phyloP scores from a whole-genome alignment of 768 basidiomycete genomes.

The Clitopilus hobsonii region DNA sequence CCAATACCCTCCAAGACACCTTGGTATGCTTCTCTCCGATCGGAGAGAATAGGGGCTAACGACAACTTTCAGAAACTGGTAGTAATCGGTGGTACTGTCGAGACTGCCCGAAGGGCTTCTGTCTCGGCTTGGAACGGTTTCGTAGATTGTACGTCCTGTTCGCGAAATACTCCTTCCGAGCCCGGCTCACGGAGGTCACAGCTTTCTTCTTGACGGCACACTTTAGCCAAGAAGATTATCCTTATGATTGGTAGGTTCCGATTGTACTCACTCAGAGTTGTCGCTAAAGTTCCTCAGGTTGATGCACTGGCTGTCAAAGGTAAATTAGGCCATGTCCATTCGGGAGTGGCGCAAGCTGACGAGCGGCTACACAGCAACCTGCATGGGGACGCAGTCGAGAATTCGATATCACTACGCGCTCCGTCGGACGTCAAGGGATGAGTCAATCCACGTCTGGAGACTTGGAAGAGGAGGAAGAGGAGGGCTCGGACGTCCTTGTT shows the following conservation, averaged over 20 bases:
- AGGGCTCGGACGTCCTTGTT: constrained; percentile 50
- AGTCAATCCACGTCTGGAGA: constrained; percentile 70
- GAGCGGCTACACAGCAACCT: constrained; percentile 58
- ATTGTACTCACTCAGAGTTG: constrained; percentile 43
- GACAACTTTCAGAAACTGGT: constrained; percentile 65
- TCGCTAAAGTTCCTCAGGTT: constrained; percentile 79
- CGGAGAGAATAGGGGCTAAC: constrained; percentile 7
- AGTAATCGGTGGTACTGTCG: constrained; percentile 85
- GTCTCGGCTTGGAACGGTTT: constrained; percentile 88
- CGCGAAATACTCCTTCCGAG: not conserved
- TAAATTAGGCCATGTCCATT: not conserved
- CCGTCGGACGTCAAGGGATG: constrained; percentile 59
- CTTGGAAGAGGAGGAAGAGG: constrained; percentile 55
- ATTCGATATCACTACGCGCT: constrained; percentile 85
- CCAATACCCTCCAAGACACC: constrained; percentile 73
- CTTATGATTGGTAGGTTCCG: constrained; percentile 68
- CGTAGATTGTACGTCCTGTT: constrained; percentile 58
- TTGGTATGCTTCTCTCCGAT: constrained; percentile 41
- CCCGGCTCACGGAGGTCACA: no score
- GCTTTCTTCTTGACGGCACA: constrained; percentile 90
- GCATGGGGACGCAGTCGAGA: constrained; percentile 86
- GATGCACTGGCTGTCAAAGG: not conserved
- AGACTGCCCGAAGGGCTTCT: constrained; percentile 77
- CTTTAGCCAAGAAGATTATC: constrained; percentile 84
- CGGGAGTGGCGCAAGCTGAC: constrained; percentile 1